Base-by-base conservation (phyloP, 2,329 filamentous ascomycete genomes). In the Alternaria rosae region DNA sequence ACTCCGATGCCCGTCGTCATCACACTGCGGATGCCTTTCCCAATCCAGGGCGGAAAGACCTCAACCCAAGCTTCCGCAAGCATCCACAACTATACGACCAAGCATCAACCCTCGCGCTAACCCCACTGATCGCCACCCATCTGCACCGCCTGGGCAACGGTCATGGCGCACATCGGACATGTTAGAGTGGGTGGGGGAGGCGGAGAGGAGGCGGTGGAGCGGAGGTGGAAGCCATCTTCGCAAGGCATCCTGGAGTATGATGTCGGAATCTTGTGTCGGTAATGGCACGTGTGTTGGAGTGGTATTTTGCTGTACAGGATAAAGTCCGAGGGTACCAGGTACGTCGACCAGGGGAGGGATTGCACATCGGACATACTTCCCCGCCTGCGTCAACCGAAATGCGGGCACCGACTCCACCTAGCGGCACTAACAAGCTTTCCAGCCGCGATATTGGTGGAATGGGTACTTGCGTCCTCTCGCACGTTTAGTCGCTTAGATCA, bases 81-180 rank as follows among this genome's bases (percentile, higher is more conserved):
- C 61, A 51, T 60, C 64, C 54, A 61, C 42, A 44, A 43, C 50
- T 21, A 30, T 50, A 20, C 57, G 21, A 45, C 59, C 53, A 61
- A 61, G 58, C 58, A 57, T 43, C 26, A 56, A 59, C 53, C 58
- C 45, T 38, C 23, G 55, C 64, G 48, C 64, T 57, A 62, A 56
- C 66, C 65, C 64, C 64, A 61, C 66, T 58, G 66, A 70, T 70
- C 67, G 64, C 43, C 58, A 7, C 26, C 23, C 32, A 9, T 58
- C 28, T 51, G 28, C 41, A 53, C 56, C 57, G 45, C 32, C 42
- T 55, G 21, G 42, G 55, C 45, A 64, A 61, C 66, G 66, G 66
- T 20, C 64, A 56, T 56, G 61, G 61, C 61, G 67, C 62, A 41
- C 44, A 43, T 54, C 54, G 61, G 59, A 25, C 45, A 30, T 53